A percentile compares a stretch with the other conserved stretches of the same genome.
Conservation (phyloP, 176 grass and related monocot genomes). For the Oryza glumipatula region DNA sequence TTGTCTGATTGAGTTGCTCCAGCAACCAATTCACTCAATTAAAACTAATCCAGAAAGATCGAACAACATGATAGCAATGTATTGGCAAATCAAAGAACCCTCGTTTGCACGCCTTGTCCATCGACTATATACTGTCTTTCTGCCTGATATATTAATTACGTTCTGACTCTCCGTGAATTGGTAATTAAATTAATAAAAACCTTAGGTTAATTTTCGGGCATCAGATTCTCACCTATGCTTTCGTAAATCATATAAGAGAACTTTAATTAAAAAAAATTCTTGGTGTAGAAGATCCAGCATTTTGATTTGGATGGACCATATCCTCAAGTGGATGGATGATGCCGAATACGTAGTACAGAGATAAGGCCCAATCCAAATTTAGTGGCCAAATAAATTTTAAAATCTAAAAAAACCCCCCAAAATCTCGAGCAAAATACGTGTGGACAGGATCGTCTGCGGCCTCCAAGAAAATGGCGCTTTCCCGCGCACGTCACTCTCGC, state of each 20-base stretch:
- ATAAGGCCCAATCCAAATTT: not conserved
- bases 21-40: not conserved
- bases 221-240: too few relatives aligned
- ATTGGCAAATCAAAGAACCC: too few relatives aligned
- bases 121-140: too few relatives aligned
- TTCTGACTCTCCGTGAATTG: too few relatives aligned
- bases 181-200: too few relatives aligned
- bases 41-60: not conserved
- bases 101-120: too few relatives aligned
- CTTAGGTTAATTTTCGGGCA: too few relatives aligned
- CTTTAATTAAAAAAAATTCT: too few relatives aligned
- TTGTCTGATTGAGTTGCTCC: not conserved
- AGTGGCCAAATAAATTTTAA: not conserved
- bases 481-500: not conserved
- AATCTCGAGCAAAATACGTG: not conserved
- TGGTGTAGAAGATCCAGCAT: not conserved
- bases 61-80: not conserved
- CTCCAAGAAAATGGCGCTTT: not conserved
- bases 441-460: slow-evolving; percentile 32
- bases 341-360: not conserved
- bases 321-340: slow-evolving; percentile 21
- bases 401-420: not conserved
- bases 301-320: not conserved
- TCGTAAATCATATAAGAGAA: too few relatives aligned
- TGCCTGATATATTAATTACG: too few relatives aligned